These are phyloP conservation scores for Solanum rostratum DNA, from an alignment of 257 asterid species.

Conservation along the genomic window DNA sequence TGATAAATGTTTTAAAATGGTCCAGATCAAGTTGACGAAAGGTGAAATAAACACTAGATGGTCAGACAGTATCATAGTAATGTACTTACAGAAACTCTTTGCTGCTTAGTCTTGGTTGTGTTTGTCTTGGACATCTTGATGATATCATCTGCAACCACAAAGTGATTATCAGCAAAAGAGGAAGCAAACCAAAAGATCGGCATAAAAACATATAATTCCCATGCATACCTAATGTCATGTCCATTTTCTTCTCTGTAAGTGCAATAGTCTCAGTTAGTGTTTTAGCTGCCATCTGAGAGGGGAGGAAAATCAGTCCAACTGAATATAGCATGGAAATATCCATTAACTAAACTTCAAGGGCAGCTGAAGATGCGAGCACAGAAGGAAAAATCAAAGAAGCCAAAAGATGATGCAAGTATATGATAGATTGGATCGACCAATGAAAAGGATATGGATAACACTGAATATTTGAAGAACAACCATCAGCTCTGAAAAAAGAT, in stretches of 20 bases:
- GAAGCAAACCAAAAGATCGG: background rate
- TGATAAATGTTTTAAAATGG: background rate
- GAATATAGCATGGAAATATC: background rate
- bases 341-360: background rate
- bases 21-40: background rate
- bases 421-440: background rate
- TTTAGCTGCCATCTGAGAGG: conserved; percentile 63
- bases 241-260: conserved; percentile 93
- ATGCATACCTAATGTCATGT: conserved; percentile 67
- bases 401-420: background rate
- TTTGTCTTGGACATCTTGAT: conserved; percentile 70
- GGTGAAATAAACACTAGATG: background rate
- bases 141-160: conserved; percentile 60
- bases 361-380: background rate
- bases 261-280: conserved; percentile 63
- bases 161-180: background rate
- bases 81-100: conserved; percentile 50
- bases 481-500: background rate
- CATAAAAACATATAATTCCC: background rate
- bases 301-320: background rate
- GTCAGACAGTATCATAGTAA: background rate
- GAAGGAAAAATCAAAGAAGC: background rate
- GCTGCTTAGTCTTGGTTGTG: conserved; percentile 40
- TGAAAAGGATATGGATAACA: background rate
- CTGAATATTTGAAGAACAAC: background rate